Base-by-base conservation (phyloP, 1,139 yeast genomes). In the Saccharomycopsis hybrid region DNA sequence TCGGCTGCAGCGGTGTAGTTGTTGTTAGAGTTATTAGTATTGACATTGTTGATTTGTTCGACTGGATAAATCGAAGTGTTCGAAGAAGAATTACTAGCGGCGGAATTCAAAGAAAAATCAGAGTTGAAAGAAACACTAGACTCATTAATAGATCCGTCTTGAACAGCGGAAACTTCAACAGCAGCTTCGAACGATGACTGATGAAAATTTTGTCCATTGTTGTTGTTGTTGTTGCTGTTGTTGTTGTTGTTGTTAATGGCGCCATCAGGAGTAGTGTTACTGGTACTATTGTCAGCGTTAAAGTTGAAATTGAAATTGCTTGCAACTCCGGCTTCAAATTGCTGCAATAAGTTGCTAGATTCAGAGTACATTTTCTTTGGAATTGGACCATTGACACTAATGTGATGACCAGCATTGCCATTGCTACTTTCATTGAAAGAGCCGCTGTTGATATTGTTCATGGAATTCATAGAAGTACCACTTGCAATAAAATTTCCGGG, bases 311-410 rank as follows among this genome's bases (percentile, higher is more conserved):
- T 31, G 42, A 13, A 27, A 33, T 7, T 32, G 24, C n/a, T n/a
- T 30, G 37, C n/a, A 30, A 32, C 5, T 9, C 33, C 39, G 18
- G 38, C 9, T 42, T 46, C 46, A 42, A 46, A 40, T 24, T 39
- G 46, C 11, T 38, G 45, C 25, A 46, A 41, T 25, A 46, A n/a
- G 33, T 39, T 41, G 7, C n/a, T 27, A n/a, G 43, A 35, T 28
- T 46, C 48, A 32, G 27, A 27, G 46, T 29, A 41, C 48, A 46
- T 46, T 29, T 29, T 40, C 48, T 46, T 46, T 9, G 48, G 48
- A 7, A 46, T 37, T 4, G 48, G 48, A n/a, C 43, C 47, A 31
- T 31, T 31, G 33, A 31, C 33, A n/a, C n/a, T n/a, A n/a, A n/a
- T n/a, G n/a, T n/a, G n/a, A n/a, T n/a, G n/a, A n/a, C n/a, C n/a